Percentiles rank a stretch among this genome's conserved stretches.
phyloP scores from a whole-genome alignment of 2,329 filamentous ascomycete genomes.

The Colletotrichum abscissum region DNA sequence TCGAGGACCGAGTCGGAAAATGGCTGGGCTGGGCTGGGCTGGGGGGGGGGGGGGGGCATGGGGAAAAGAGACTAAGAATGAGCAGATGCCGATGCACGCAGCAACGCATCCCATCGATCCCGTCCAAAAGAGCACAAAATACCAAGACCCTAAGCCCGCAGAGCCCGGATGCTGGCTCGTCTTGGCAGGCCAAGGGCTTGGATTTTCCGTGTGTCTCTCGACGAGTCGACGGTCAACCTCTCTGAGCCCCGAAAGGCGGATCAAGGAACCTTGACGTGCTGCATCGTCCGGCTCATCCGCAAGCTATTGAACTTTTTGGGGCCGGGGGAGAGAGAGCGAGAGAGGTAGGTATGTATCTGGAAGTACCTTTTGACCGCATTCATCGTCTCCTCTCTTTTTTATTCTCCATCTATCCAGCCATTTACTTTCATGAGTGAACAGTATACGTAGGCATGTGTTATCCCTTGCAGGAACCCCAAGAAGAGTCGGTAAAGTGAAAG shows the following conservation, averaged over 20 bases:
- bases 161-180: conserved; percentile 6
- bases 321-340: neutral
- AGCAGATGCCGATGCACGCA: neutral
- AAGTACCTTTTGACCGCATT: neutral
- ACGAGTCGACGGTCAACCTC: neutral
- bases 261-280: conserved; percentile 31
- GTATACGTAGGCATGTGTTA: too few species aligned
- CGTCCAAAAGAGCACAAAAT: neutral
- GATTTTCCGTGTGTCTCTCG: neutral
- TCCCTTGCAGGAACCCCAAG: neutral
- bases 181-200: conserved; percentile 30
- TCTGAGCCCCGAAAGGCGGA: conserved; percentile 4
- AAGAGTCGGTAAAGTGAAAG: neutral
- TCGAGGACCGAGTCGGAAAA: neutral
- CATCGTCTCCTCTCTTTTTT: neutral
- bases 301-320: neutral
- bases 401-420: neutral
- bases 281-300: conserved; percentile 31
- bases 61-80: neutral
- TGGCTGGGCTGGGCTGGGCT: neutral
- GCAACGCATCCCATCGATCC: neutral
- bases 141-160: conserved; percentile 13
- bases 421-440: neutral
- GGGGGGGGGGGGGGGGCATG: too few species aligned
- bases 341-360: neutral